Conservation (phyloP, 495 filamentous ascomycete species). For the Echria macrotheca region DNA sequence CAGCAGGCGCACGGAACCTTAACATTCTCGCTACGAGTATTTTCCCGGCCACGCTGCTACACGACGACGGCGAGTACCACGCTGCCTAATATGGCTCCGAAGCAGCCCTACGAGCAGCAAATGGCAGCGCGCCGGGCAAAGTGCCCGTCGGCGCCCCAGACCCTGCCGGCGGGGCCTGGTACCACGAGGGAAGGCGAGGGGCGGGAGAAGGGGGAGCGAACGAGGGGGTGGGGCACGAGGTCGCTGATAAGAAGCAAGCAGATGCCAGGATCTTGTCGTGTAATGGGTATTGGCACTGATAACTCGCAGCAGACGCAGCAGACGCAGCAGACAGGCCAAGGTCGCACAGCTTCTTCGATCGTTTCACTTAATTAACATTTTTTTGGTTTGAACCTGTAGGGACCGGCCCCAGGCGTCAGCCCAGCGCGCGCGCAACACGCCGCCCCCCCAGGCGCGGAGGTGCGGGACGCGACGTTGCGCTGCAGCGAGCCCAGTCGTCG, state of each 20-base stretch:
- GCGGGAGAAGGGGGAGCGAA: not conserved
- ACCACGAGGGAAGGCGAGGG: conserved; percentile 7
- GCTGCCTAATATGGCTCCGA: not conserved
- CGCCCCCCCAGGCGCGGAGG: conserved; percentile 6
- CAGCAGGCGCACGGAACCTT: not conserved
- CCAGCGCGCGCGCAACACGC: no score
- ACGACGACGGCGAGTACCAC: not conserved
- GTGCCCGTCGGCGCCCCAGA: not conserved
- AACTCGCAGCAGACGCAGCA: not conserved
- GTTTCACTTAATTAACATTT: not conserved
- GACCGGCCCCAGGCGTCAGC: no score
- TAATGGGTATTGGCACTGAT: conserved; percentile 14
- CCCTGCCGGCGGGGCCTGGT: not conserved
- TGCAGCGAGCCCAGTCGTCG: conserved; percentile 2
- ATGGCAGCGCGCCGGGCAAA: not conserved
- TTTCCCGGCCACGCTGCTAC: not conserved
- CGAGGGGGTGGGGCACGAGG: conserved; percentile 3
- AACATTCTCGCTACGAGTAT: not conserved
- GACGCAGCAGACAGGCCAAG: no score
- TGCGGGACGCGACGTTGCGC: conserved; percentile 11
- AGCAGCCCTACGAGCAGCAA: conserved; percentile 2
- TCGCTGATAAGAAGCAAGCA: conserved; percentile 9
- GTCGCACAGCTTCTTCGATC: no score
- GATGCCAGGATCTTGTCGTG: conserved; percentile 10
- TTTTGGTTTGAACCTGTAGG: no score